These are phyloP conservation scores for Punica granatum DNA, from an alignment of 345 rosid genomes.

Conservation along the genomic window DNA sequence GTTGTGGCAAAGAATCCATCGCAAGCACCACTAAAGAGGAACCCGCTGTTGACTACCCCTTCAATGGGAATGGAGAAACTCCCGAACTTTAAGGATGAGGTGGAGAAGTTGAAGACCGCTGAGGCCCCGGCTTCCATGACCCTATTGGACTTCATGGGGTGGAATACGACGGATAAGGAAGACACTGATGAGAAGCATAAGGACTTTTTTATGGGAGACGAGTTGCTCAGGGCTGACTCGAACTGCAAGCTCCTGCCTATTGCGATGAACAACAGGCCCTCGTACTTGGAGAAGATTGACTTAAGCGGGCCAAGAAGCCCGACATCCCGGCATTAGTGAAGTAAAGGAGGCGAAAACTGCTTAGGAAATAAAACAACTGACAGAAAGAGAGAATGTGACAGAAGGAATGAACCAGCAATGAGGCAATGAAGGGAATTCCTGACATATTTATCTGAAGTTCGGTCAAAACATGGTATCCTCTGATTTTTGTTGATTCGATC, in stretches of 20 bases:
- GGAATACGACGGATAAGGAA: conserved; percentile 39
- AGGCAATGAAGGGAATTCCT: not conserved
- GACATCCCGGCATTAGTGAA: conserved; percentile 45
- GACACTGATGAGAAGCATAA: conserved; percentile 14
- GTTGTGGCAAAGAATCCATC: conserved; percentile 46
- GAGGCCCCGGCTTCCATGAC: conserved; percentile 33
- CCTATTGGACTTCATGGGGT: conserved; percentile 69
- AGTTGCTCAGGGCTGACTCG: conserved; percentile 24
- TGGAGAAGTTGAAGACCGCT: conserved; percentile 18
- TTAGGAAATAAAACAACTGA: not conserved
- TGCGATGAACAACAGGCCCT: conserved; percentile 39
- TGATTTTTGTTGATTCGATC: not conserved
- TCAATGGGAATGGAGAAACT: not conserved
- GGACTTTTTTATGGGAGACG: conserved; percentile 18
- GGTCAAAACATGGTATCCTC: not conserved
- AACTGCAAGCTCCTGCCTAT: conserved; percentile 25
- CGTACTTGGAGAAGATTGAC: conserved; percentile 42
- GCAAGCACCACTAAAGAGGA: conserved; percentile 28
- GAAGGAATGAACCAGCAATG: not conserved
- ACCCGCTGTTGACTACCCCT: conserved; percentile 11
- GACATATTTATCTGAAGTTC: not conserved
- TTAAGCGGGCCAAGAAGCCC: conserved; percentile 69
- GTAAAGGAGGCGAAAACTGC: not conserved
- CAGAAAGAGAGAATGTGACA: not conserved
- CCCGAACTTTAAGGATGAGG: conserved; percentile 11